A percentile compares a stretch with the other conserved stretches of the same genome.
Evolutionary conservation across 805 yeast species (phyloP).

Genomic region (Myxozyma neotropica): DNA sequence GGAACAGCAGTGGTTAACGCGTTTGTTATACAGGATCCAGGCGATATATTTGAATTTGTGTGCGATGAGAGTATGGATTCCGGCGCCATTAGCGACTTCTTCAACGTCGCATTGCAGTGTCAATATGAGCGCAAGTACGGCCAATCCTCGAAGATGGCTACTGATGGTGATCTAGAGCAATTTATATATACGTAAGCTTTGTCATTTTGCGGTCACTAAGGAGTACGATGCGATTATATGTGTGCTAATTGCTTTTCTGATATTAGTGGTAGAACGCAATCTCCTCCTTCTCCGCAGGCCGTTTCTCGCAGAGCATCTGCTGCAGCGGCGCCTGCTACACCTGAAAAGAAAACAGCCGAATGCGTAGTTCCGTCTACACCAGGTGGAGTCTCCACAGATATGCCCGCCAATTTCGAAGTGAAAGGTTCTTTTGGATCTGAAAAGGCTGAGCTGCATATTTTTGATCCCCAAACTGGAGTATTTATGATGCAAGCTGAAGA

Average conservation of each 20-base stretch:
- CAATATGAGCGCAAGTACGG: conserved; percentile 75
- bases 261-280: conserved; percentile 7
- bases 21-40: conserved; percentile 54
- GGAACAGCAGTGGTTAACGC: conserved; percentile 2
- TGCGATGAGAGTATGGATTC: conserved; percentile 55
- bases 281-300: conserved; percentile 28
- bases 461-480: conserved; percentile 53
- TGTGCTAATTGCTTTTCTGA: background rate
- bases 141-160: conserved; percentile 45
- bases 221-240: too few species aligned
- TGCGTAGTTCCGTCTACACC: conserved; percentile 32
- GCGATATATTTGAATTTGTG: conserved; percentile 79
- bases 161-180: conserved; percentile 56
- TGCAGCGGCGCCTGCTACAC: conserved; percentile 18
- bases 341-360: conserved; percentile 3
- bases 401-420: conserved; percentile 8
- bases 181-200: conserved; percentile 44
- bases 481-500: conserved; percentile 51
- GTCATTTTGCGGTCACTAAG: background rate
- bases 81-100: conserved; percentile 63
- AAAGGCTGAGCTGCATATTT: conserved; percentile 55
- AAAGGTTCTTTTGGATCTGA: conserved; percentile 26
- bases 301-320: conserved; percentile 16
- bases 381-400: conserved; percentile 8
- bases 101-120: conserved; percentile 63